Base-by-base conservation (phyloP, 306 rosid genomes). In the Vigna mungo region DNA sequence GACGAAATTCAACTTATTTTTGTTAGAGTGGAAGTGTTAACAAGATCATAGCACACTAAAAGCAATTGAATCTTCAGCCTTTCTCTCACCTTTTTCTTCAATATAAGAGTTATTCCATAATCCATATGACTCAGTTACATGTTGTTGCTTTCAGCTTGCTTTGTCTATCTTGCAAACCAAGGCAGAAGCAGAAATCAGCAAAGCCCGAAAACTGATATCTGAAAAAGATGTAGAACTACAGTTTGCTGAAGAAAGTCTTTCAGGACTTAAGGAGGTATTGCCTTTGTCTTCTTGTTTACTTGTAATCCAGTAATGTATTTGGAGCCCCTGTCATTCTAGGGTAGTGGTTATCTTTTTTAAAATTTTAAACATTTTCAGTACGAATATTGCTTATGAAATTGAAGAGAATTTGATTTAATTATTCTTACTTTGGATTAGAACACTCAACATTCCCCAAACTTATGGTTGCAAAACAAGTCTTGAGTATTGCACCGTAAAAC, bases 221-320 rank as follows among this genome's bases (percentile, higher is more conserved):
- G 92, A 92, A 80, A 95, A 88, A 86, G 96, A 90, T 71, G 82
- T 86, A 21, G 98, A 92, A 84, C 86, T 92, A 68, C 79, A 73
- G 9, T 82, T 73, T 72, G 95, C 93, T 79, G 98, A 92, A 79
- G 97, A 89, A 80, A 88, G 91, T 77, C 96, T 95, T 78, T 83
- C 92, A 55, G 98, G 88, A 73, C 88, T 95, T 36, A 88, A 88
- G 80, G 98, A 92, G 98, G 97, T 95, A 84, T 67, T 7, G 15
- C 79, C 59, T 80, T 69, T 81, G 61, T 81, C 17, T 66, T 83
- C 80, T 47, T 71, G 59, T 83, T 53, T 71, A 37, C 73, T 81
- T 78, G 8, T 73, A 65, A 17, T 72, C 36, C 60, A 73, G 41
- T 43, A 34, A 21, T 74, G 46, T 64, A 75, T 68, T 84, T 13